A percentile compares a stretch with the other conserved stretches of the same genome.
Conservation (phyloP, 768 basidiomycete species). For the Boletus huronensis region DNA sequence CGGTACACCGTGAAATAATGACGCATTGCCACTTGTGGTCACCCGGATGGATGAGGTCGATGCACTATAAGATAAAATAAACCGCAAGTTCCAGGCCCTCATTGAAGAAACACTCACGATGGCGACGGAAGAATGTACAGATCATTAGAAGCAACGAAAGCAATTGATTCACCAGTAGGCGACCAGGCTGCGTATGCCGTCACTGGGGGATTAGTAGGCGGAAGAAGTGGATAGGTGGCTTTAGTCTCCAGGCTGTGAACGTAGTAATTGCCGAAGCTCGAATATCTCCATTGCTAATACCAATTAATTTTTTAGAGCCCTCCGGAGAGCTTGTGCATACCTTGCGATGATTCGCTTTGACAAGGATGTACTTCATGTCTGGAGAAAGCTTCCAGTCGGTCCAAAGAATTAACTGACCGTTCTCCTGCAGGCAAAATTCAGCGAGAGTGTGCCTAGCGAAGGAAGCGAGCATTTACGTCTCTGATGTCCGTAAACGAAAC, state of each 20-base stretch:
- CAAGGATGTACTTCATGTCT: slow-evolving; percentile 85
- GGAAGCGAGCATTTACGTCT: slow-evolving; percentile 46
- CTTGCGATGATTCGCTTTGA: slow-evolving; percentile 74
- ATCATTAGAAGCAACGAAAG: slow-evolving; percentile 84
- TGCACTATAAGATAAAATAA: slow-evolving; percentile 26
- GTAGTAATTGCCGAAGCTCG: slow-evolving; percentile 88
- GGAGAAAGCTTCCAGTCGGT: slow-evolving; percentile 78
- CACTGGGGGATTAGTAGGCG: slow-evolving; percentile 64
- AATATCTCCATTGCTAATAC: slow-evolving; percentile 90
- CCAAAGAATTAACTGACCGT: slow-evolving; percentile 50
- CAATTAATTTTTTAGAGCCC: too few relatives aligned
- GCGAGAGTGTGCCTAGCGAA: not conserved
- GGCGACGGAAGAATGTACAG: slow-evolving; percentile 77
- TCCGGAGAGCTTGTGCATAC: slow-evolving; percentile 33
- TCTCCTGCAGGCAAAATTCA: slow-evolving; percentile 41
- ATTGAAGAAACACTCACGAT: slow-evolving; percentile 45
- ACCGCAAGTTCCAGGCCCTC: not conserved
- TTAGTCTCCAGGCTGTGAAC: slow-evolving; percentile 76
- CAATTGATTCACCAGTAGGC: slow-evolving; percentile 75
- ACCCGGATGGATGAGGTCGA: slow-evolving; percentile 60
- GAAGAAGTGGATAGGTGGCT: slow-evolving; percentile 64
- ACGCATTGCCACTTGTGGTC: slow-evolving; percentile 75
- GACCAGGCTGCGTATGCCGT: slow-evolving; percentile 87
- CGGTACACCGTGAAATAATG: slow-evolving; percentile 90
- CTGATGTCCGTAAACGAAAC: slow-evolving; percentile 56